A percentile compares a stretch with the other conserved stretches of the same genome.
Conservation (phyloP, 495 filamentous ascomycete genomes). For the Lentithecium fluviatile region DNA sequence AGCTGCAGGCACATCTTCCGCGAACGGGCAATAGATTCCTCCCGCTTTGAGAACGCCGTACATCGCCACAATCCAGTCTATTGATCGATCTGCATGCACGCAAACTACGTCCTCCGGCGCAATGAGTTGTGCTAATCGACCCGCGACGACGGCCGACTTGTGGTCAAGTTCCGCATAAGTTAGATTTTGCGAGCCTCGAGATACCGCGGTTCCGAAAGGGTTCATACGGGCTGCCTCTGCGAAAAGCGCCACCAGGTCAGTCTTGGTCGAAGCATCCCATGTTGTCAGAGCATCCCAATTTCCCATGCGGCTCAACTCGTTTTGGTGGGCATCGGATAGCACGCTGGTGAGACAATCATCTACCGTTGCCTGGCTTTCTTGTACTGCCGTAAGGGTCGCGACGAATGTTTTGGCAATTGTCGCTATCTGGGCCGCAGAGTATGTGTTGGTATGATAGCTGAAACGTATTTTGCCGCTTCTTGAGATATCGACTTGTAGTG, state of each 20-base stretch:
- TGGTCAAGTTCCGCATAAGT: constrained; percentile 11
- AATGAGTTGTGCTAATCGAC: background rate
- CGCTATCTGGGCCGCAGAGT: background rate
- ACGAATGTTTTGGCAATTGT: constrained; percentile 3
- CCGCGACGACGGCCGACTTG: background rate
- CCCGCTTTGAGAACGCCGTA: constrained; percentile 22
- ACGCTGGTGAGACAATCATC: background rate
- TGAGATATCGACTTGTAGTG: background rate
- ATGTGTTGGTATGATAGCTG: constrained; percentile 6
- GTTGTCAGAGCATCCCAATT: background rate
- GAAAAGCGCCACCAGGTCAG: constrained; percentile 1
- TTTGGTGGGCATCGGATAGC: background rate
- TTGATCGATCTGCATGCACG: constrained; percentile 21
- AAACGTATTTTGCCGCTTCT: background rate
- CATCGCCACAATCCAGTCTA: constrained; percentile 23
- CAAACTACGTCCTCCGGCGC: constrained; percentile 12
- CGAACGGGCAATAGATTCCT: constrained; percentile 5
- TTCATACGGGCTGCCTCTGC: background rate
- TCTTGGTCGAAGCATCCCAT: background rate
- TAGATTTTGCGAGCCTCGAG: background rate
- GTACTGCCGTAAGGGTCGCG: background rate
- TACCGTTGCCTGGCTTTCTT: background rate
- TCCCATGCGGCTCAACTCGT: background rate
- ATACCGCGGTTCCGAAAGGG: background rate
- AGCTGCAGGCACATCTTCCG: background rate